These are phyloP conservation scores for Torulaspora delbrueckii DNA, from an alignment of 805 yeast genomes.

Conservation along the genomic window DNA sequence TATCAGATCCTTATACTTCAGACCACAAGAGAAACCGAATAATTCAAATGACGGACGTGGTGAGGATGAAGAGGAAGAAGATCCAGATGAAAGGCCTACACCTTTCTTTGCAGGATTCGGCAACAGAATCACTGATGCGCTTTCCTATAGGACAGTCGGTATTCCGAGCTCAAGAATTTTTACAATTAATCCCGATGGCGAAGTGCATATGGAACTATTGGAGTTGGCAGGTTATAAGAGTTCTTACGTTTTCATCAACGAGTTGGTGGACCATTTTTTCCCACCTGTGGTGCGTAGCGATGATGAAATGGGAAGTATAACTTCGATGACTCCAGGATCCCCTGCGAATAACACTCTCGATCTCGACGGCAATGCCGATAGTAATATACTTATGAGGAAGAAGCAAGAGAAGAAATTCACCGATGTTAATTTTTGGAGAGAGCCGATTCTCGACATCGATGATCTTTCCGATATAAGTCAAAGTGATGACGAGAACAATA, in stretches of 20 bases:
- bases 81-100: slow-evolving; percentile 46
- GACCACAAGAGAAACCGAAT: slow-evolving; percentile 8
- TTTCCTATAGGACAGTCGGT: slow-evolving; percentile 88
- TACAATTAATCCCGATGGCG: slow-evolving; percentile 94
- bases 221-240: slow-evolving; percentile 91
- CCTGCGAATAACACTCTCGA: slow-evolving; percentile 23
- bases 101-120: slow-evolving; percentile 99
- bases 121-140: slow-evolving; percentile 91
- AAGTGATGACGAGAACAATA: slow-evolving; percentile 26
- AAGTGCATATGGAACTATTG: slow-evolving; percentile 92
- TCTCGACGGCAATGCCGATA: slow-evolving; percentile 14
- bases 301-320: slow-evolving; percentile 32
- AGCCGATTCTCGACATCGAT: slow-evolving; percentile 60
- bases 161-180: slow-evolving; percentile 92
- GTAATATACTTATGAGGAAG: slow-evolving; percentile 21
- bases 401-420: slow-evolving; percentile 48
- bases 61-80: slow-evolving; percentile 6
- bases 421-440: slow-evolving; percentile 91
- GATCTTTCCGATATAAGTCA: slow-evolving; percentile 53
- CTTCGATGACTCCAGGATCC: slow-evolving; percentile 34
- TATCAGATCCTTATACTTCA: slow-evolving; percentile 61
- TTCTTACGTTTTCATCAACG: slow-evolving; percentile 83
- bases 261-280: slow-evolving; percentile 93
- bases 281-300: slow-evolving; percentile 61
- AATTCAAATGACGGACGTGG: slow-evolving; percentile 12